phyloP scores from a whole-genome alignment of 139 green algal species.

The Pycnococcus provasolii region DNA sequence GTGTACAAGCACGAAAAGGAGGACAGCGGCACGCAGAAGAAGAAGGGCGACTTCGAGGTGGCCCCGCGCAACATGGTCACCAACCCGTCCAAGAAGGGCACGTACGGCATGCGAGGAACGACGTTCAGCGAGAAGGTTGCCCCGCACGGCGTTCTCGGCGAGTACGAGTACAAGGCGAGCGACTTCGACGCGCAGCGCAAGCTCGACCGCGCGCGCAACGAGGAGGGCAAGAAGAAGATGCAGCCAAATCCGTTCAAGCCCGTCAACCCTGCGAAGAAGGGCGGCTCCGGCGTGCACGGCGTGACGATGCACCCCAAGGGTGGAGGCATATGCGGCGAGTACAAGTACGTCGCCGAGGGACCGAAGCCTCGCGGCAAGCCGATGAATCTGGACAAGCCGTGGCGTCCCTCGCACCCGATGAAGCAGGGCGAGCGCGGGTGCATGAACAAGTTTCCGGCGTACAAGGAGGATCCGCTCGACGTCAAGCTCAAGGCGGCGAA shows the following conservation, averaged over 20 bases:
- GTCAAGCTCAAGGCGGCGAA: not conserved
- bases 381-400: not conserved
- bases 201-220: not conserved
- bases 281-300: not conserved
- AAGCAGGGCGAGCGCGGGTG: not conserved
- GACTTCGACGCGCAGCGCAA: constrained; percentile 20
- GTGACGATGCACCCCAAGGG: not conserved
- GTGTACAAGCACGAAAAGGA: not conserved
- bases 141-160: constrained; percentile 26
- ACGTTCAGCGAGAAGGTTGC: constrained; percentile 32
- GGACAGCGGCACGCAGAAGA: not conserved
- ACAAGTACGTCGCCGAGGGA: not conserved
- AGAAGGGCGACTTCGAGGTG: not conserved
- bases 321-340: not conserved
- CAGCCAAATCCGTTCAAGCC: not conserved
- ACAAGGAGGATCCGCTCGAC: not conserved
- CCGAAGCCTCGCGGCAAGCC: not conserved
- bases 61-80: constrained; percentile 47
- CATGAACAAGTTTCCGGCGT: not conserved
- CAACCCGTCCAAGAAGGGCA: constrained; percentile 46
- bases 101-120: constrained; percentile 31
- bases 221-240: constrained; percentile 8
- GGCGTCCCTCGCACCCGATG: not conserved
- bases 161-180: constrained; percentile 34
- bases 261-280: not conserved